These are phyloP conservation scores for Lodderomyces jiufengensis DNA, from an alignment of 1,139 yeast species.

Conservation along the genomic window DNA sequence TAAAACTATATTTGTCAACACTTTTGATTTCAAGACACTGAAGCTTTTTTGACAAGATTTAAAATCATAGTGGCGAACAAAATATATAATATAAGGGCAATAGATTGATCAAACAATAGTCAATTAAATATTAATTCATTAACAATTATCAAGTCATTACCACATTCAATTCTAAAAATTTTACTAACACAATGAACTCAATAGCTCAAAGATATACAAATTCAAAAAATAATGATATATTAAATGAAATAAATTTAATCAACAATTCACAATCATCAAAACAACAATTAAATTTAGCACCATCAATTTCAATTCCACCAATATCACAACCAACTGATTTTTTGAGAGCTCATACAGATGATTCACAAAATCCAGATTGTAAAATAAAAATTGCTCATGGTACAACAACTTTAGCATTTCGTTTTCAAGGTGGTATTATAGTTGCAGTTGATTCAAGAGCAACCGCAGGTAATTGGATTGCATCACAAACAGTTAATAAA, in stretches of 20 bases:
- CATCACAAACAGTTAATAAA: constrained; percentile 95
- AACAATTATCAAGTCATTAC: too few relatives aligned
- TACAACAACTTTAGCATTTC: constrained; percentile 93
- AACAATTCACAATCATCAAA: constrained; percentile 20
- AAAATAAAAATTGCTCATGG: constrained; percentile 97
- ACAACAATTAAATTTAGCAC: constrained; percentile 48
- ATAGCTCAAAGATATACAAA: constrained; percentile 40
- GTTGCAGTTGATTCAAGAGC: constrained; percentile 99
- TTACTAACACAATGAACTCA: constrained; percentile 43
- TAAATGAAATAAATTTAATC: constrained; percentile 29
- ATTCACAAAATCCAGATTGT: constrained; percentile 86
- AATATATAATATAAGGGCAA: too few relatives aligned
- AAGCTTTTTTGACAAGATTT: too few relatives aligned
- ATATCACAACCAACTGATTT: constrained; percentile 91
- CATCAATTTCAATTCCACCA: constrained; percentile 73
- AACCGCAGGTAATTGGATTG: constrained; percentile 98
- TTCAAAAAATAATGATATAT: constrained; percentile 25
- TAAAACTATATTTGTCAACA: too few relatives aligned
- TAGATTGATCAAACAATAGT: constrained; percentile 5
- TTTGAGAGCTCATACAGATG: constrained; percentile 96
- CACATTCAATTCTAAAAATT: not conserved
- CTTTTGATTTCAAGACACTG: too few relatives aligned
- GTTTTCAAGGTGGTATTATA: constrained; percentile 92
- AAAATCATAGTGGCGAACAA: too few relatives aligned
- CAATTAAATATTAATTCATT: too few relatives aligned